Percentiles rank a stretch among this genome's conserved stretches.
Conservation (phyloP, 2,329 filamentous ascomycete species). For the Periconia sp. region DNA sequence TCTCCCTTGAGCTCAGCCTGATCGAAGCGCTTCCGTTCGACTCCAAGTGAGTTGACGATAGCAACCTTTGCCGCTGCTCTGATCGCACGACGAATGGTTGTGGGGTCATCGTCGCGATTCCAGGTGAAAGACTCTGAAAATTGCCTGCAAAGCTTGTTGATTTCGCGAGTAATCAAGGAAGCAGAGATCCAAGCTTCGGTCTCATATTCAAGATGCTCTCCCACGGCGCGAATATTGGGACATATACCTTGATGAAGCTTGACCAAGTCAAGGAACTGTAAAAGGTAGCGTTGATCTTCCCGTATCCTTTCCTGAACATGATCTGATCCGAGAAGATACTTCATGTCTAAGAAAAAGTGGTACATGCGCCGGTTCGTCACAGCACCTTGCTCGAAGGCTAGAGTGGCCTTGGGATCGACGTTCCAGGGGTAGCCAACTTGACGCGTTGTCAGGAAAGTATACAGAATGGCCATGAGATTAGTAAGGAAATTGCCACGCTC, state of each 20-base stretch:
- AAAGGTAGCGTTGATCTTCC: slow-evolving; percentile 81
- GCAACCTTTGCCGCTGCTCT: slow-evolving; percentile 78
- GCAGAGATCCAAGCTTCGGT: slow-evolving; percentile 98
- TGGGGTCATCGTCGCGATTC: slow-evolving; percentile 67
- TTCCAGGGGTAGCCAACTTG: slow-evolving; percentile 95
- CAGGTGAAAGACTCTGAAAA: slow-evolving; percentile 86
- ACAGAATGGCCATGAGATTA: slow-evolving; percentile 92
- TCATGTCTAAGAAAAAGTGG: slow-evolving; percentile 95
- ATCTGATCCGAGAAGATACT: slow-evolving; percentile 85
- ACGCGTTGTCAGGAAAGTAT: slow-evolving; percentile 93
- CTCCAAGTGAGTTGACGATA: slow-evolving; percentile 87
- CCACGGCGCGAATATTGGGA: slow-evolving; percentile 87
- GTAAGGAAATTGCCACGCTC: slow-evolving; percentile 95
- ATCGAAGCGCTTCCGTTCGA: slow-evolving; percentile 84
- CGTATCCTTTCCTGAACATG: slow-evolving; percentile 87
- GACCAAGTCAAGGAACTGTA: slow-evolving; percentile 94
- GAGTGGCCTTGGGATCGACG: slow-evolving; percentile 81
- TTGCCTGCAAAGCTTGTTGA: slow-evolving; percentile 89
- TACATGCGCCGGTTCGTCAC: slow-evolving; percentile 96
- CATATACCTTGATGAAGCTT: slow-evolving; percentile 98
- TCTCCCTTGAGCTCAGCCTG: slow-evolving; percentile 88
- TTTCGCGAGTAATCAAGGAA: slow-evolving; percentile 90
- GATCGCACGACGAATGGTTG: slow-evolving; percentile 73
- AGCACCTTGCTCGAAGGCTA: slow-evolving; percentile 92
- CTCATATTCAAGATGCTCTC: slow-evolving; percentile 97